phyloP scores from a whole-genome alignment of 176 grass and related monocot species.

The Zoysia japonica region DNA sequence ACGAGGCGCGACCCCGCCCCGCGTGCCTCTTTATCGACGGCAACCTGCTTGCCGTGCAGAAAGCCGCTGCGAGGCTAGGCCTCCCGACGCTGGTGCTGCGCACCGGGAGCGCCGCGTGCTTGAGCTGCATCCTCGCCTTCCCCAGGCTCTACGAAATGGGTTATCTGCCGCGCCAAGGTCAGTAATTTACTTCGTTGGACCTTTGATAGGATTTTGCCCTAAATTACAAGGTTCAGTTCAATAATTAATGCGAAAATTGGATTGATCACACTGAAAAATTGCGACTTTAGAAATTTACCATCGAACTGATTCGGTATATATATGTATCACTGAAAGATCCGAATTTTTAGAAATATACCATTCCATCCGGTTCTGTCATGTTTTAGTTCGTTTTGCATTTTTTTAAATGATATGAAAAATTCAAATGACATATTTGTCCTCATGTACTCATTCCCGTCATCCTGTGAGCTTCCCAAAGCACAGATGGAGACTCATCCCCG shows the following conservation, averaged over 20 bases:
- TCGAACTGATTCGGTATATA: too few species aligned
- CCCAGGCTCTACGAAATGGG: conserved; percentile 2
- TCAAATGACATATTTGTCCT: too few species aligned
- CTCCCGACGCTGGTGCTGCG: not conserved
- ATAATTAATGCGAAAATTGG: not conserved
- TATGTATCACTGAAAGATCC: too few species aligned
- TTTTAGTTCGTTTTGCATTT: too few species aligned
- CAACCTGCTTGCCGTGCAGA: not conserved
- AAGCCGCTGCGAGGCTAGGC: not conserved
- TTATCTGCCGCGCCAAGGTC: not conserved
- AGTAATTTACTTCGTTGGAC: not conserved
- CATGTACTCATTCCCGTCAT: too few species aligned
- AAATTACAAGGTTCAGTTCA: not conserved
- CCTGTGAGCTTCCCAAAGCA: too few species aligned
- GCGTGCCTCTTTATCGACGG: not conserved
- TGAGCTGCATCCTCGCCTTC: conserved; percentile 20
- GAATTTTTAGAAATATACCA: too few species aligned
- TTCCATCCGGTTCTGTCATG: too few species aligned
- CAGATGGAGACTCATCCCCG: too few species aligned
- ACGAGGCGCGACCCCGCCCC: not conserved
- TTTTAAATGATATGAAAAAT: too few species aligned
- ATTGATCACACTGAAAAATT: not conserved
- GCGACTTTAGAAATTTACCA: not conserved
- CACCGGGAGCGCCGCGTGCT: conserved; percentile 15
- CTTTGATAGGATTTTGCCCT: not conserved